Base-by-base conservation (phyloP, 768 basidiomycete species). In the Collybiopsis confluens region DNA sequence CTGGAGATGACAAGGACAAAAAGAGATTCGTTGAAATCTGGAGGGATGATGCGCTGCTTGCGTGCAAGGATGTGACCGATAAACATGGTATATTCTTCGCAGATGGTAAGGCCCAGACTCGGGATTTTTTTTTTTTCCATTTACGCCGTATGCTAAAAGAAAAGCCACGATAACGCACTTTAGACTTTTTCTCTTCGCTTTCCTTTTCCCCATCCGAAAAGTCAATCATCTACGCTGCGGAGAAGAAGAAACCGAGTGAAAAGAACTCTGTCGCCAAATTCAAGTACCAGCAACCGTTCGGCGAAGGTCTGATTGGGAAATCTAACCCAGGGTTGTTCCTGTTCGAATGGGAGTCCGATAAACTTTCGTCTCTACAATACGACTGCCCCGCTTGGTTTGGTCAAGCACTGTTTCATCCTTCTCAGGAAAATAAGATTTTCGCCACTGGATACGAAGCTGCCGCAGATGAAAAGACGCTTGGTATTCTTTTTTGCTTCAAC, bases 391-490 rank as follows among this genome's bases (percentile, higher is more conserved):
- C n/a, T 82, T 61, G 76, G 9, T 78, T 85, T 44, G 83, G 81
- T 13, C 85, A 87, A 58, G 77, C 79, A 0, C 64, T 73, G 1
- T 87, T 87, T 61, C 69, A 68, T 4, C 68, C 73, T 0, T 65
- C 69, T 18, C 64, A 68, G 4, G 36, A 50, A 9, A 15, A 40
- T 40, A 50, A 50, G 23, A 57, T 88, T 4, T 80, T 79, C 51
- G 81, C 81, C 0, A 83, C 82, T 0, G 86, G 85, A 0, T 86
- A 83, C 61, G 81, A 85, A 44, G 71, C 75, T 41, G 77, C 80
- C 1, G 61, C 63, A 1, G 85, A 88, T 48, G 81, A 77, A 4
- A 77, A 81, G 37, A 58, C 81, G 15, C 69, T 89, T 13, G 87
- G 87, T 0, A 64, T 83, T 54, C 80, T 76, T 55, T 69, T 70